Conservation (phyloP, 768 basidiomycete species). For the Collybia nuda region DNA sequence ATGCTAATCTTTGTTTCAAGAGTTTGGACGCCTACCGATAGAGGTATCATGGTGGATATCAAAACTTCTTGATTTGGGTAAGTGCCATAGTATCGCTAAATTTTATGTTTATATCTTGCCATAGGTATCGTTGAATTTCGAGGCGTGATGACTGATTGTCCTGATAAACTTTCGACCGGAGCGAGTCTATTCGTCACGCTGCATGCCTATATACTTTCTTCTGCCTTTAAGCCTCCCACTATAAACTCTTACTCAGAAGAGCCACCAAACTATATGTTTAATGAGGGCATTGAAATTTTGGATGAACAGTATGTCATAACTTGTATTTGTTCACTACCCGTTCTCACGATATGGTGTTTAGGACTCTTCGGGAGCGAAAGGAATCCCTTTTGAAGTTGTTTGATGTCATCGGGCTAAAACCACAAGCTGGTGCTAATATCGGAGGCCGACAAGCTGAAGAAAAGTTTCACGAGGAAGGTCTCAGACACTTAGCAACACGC, state of each 20-base stretch:
- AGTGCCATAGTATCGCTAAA: constrained; percentile 5
- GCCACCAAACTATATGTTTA: constrained; percentile 44
- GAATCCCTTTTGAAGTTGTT: constrained; percentile 72
- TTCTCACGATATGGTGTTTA: constrained; percentile 11
- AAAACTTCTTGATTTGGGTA: constrained; percentile 71
- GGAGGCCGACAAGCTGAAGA: constrained; percentile 29
- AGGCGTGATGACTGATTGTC: constrained; percentile 78
- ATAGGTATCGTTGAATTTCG: constrained; percentile 67
- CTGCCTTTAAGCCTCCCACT: constrained; percentile 62
- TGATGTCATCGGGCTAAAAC: constrained; percentile 67
- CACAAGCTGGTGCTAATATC: constrained; percentile 46
- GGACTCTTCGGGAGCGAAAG: constrained; percentile 77
- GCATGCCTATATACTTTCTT: constrained; percentile 63
- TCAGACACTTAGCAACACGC: constrained; percentile 38
- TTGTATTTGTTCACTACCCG: neutral
- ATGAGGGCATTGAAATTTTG: constrained; percentile 77
- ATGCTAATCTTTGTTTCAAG: constrained; percentile 31
- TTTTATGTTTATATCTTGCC: constrained; percentile 1
- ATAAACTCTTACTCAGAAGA: constrained; percentile 31
- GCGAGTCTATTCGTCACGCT: constrained; percentile 77
- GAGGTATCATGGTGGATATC: constrained; percentile 74
- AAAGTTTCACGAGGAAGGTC: constrained; percentile 35
- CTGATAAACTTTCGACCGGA: constrained; percentile 67
- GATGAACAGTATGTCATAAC: constrained; percentile 55
- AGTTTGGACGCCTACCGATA: constrained; percentile 76